Evolutionary conservation across 2,329 filamentous ascomycete genomes (phyloP).

Genomic region (Balansia obtecta): DNA sequence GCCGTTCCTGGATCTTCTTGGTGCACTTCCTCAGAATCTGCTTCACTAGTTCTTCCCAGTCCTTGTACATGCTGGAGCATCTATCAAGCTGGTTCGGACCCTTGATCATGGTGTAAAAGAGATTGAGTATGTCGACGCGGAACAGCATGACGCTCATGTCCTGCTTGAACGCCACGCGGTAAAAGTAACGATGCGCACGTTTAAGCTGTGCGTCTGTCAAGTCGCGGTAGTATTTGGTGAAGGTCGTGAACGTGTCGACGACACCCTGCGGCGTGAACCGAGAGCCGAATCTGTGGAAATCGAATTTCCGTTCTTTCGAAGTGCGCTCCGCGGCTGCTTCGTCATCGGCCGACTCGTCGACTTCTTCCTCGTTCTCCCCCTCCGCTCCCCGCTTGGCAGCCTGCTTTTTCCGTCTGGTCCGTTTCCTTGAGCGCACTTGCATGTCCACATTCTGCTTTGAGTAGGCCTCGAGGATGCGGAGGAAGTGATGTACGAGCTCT

Average conservation of each 20-base stretch:
- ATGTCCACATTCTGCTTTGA: conserved; percentile 91
- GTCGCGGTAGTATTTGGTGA: conserved; percentile 70
- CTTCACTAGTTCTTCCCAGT: conserved; percentile 83
- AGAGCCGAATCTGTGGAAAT: conserved; percentile 72
- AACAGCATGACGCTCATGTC: conserved; percentile 82
- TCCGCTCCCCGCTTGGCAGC: conserved; percentile 30
- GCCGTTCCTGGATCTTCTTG: conserved; percentile 74
- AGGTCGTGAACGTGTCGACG: conserved; percentile 77
- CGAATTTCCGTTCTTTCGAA: conserved; percentile 79
- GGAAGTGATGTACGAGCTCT: conserved; percentile 80
- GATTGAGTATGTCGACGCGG: conserved; percentile 76
- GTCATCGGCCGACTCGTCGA: conserved; percentile 62
- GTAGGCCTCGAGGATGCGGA: conserved; percentile 84
- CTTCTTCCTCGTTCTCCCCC: conserved; percentile 41
- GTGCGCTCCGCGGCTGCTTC: conserved; percentile 56
- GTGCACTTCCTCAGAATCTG: conserved; percentile 73
- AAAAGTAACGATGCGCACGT: conserved; percentile 85
- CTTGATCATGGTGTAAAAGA: conserved; percentile 87
- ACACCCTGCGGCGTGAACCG: conserved; percentile 77
- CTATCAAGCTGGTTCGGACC: conserved; percentile 66
- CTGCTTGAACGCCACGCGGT: conserved; percentile 88
- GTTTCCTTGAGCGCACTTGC: conserved; percentile 74
- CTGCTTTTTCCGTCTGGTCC: conserved; percentile 64
- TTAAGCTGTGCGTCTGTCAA: conserved; percentile 72
- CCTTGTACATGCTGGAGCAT: conserved; percentile 55